A percentile compares a stretch with the other conserved stretches of the same genome.
Evolutionary conservation across 2,329 filamentous ascomycete genomes (phyloP).

Genomic region (Fusarium clavum): DNA sequence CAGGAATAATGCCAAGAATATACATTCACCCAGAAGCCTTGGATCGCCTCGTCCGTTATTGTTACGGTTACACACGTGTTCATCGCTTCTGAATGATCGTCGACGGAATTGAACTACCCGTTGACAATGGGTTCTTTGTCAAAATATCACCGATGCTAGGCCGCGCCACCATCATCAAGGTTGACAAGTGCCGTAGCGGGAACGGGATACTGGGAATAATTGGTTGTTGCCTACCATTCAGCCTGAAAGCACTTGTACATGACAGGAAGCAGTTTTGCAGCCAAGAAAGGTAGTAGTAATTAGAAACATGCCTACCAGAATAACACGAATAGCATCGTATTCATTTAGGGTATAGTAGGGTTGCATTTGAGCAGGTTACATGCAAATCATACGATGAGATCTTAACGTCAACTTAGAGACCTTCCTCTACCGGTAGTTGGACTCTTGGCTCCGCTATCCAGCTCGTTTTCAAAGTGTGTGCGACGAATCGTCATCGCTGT

Average conservation of each 20-base stretch:
- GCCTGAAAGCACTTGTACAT: not conserved
- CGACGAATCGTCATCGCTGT: slow-evolving; percentile 13
- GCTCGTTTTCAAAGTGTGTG: slow-evolving; percentile 3
- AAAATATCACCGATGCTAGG: slow-evolving; percentile 32
- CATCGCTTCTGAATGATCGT: not conserved
- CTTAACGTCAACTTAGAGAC: not conserved
- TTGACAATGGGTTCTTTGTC: slow-evolving; percentile 4
- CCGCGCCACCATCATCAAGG: slow-evolving; percentile 34
- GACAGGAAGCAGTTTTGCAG: not conserved
- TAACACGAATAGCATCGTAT: not conserved
- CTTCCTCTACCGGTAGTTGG: not conserved
- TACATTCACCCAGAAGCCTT: slow-evolving; percentile 1
- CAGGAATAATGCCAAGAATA: not conserved
- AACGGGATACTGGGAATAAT: not conserved
- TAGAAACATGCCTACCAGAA: not conserved
- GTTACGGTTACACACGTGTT: slow-evolving; percentile 12
- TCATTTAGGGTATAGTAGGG: slow-evolving; percentile 7
- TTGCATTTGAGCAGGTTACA: slow-evolving; percentile 20
- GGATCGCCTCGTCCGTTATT: slow-evolving; percentile 16
- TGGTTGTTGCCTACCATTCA: not conserved
- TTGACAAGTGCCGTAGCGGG: slow-evolving; percentile 27
- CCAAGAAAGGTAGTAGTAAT: slow-evolving; percentile 8
- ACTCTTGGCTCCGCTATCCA: slow-evolving; percentile 20
- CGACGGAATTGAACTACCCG: not conserved
- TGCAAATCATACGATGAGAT: slow-evolving; percentile 29